Percentiles rank a stretch among this genome's conserved stretches.
These are phyloP conservation scores for Platismatia glauca DNA, from an alignment of 495 filamentous ascomycete genomes.

Conservation along the genomic window DNA sequence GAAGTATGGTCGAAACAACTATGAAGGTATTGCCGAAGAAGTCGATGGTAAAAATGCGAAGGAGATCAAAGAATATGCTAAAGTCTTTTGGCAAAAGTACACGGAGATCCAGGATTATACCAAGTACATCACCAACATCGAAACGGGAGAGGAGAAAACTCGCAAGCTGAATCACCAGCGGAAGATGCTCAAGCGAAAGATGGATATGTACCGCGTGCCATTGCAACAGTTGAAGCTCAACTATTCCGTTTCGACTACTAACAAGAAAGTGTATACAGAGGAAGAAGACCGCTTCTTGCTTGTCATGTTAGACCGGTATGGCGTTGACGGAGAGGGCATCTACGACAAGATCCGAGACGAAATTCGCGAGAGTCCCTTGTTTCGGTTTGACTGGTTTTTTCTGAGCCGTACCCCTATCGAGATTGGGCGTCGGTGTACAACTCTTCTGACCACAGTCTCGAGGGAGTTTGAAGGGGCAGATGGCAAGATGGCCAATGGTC, in stretches of 20 bases:
- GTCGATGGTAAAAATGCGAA: conserved; percentile 81
- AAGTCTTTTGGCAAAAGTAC: conserved; percentile 91
- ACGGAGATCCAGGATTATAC: conserved; percentile 77
- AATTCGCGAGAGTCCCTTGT: conserved; percentile 87
- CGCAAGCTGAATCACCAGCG: conserved; percentile 85
- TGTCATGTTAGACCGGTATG: conserved; percentile 83
- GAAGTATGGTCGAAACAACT: conserved; percentile 81
- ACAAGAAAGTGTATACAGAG: conserved; percentile 99
- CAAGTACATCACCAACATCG: conserved; percentile 79
- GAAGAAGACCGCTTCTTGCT: conserved; percentile 96
- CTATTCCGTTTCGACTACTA: conserved; percentile 96
- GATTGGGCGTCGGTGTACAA: conserved; percentile 84
- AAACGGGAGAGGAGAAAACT: conserved; percentile 82
- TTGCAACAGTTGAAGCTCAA: conserved; percentile 97
- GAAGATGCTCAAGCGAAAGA: conserved; percentile 90
- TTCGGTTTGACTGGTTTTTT: conserved; percentile 99
- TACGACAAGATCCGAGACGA: conserved; percentile 83
- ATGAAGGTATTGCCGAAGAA: conserved; percentile 74
- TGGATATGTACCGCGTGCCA: conserved; percentile 90
- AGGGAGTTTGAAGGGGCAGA: conserved; percentile 79
- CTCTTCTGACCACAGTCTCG: conserved; percentile 84
- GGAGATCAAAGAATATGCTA: conserved; percentile 81
- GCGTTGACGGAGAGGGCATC: conserved; percentile 74
- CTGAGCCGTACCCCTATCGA: conserved; percentile 87
- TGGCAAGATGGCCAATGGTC: conserved; percentile 36